Percentiles rank a stretch among this genome's conserved stretches.
Evolutionary conservation across 2,329 filamentous ascomycete species (phyloP).

Genomic region (Fusarium armeniacum): DNA sequence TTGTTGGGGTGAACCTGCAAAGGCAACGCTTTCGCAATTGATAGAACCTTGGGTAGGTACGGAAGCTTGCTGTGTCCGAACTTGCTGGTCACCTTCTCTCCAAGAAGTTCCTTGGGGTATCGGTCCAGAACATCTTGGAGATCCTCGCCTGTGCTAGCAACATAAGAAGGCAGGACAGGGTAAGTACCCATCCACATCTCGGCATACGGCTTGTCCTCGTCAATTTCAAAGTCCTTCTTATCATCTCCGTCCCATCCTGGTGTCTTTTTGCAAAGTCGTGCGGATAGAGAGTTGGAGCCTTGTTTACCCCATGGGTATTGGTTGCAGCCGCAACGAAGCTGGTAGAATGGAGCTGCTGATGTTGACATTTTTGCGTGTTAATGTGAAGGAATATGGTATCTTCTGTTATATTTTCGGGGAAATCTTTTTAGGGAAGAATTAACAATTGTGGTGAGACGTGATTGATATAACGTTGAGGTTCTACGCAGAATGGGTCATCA

Average conservation of each 20-base stretch:
- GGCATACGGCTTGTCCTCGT: constrained; percentile 73
- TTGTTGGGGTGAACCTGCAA: constrained; percentile 83
- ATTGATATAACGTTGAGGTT: constrained; percentile 10
- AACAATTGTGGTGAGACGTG: not conserved
- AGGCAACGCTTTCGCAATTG: constrained; percentile 80
- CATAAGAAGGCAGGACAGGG: constrained; percentile 75
- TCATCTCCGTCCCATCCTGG: constrained; percentile 59
- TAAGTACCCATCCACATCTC: constrained; percentile 86
- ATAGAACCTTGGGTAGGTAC: constrained; percentile 81
- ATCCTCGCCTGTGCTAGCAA: constrained; percentile 72
- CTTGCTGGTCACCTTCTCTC: constrained; percentile 70
- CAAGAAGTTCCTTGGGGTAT: constrained; percentile 73
- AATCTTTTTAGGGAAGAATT: no score
- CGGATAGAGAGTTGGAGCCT: constrained; percentile 75
- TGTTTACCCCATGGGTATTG: constrained; percentile 80
- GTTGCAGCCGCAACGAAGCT: constrained; percentile 64
- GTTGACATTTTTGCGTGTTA: constrained; percentile 37
- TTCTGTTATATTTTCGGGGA: not conserved
- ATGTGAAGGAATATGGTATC: not conserved
- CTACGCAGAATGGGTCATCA: constrained; percentile 24
- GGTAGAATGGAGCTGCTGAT: constrained; percentile 56
- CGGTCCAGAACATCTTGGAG: constrained; percentile 74
- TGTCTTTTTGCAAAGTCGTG: constrained; percentile 74
- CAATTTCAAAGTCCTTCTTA: constrained; percentile 68
- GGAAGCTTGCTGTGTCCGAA: constrained; percentile 74